Evolutionary conservation across 805 yeast genomes (phyloP).

Genomic region (Clavispora asparagi): DNA sequence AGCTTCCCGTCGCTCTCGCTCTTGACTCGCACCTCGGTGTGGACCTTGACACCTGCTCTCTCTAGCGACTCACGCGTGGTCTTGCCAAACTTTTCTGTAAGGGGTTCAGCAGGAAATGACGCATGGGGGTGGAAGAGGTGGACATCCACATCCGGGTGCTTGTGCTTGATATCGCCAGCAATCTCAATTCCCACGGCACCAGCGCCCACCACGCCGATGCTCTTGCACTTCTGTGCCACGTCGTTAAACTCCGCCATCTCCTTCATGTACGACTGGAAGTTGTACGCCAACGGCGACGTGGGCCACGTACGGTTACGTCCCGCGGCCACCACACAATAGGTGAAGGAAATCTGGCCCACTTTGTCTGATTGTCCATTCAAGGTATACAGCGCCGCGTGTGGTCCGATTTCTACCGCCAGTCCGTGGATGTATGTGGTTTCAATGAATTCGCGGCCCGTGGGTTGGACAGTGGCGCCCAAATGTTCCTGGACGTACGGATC

Average conservation of each 20-base stretch:
- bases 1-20: constrained; percentile 19
- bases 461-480: constrained; percentile 7
- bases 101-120: constrained; percentile 34
- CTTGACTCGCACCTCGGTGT: constrained; percentile 26
- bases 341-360: constrained; percentile 31
- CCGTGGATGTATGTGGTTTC: constrained; percentile 30
- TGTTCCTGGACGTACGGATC: constrained; percentile 16
- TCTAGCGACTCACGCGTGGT: constrained; percentile 22
- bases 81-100: constrained; percentile 25
- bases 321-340: constrained; percentile 43
- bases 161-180: constrained; percentile 42
- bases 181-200: constrained; percentile 51
- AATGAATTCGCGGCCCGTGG: constrained; percentile 9
- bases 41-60: constrained; percentile 23
- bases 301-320: constrained; percentile 54
- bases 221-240: constrained; percentile 28
- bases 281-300: constrained; percentile 43
- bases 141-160: constrained; percentile 33
- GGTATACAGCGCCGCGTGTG: constrained; percentile 21
- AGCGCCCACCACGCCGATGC: constrained; percentile 43
- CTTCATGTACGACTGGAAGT: constrained; percentile 27
- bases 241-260: constrained; percentile 38
- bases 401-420: constrained; percentile 21
- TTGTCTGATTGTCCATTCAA: constrained; percentile 11
- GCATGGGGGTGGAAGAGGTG: constrained; percentile 35